Percentiles rank a stretch among this genome's conserved stretches.
These are phyloP conservation scores for Limtongozyma cylindracea DNA, from an alignment of 805 yeast genomes.

Conservation along the genomic window DNA sequence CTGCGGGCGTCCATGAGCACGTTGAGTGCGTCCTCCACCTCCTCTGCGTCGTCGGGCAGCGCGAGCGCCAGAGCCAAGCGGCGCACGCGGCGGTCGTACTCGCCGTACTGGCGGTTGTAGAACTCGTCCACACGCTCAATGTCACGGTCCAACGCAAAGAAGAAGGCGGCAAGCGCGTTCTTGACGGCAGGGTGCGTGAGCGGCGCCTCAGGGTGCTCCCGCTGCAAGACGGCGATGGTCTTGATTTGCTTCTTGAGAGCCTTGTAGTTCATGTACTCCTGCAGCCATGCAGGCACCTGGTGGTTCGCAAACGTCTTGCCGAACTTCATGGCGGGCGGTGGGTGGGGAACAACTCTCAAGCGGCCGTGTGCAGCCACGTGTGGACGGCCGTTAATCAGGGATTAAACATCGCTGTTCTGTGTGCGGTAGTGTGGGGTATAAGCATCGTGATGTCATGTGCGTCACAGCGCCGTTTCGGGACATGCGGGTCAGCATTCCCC, in stretches of 20 bases:
- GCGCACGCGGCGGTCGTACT: conserved; percentile 45
- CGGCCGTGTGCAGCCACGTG: too few species aligned
- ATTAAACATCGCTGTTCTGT: too few species aligned
- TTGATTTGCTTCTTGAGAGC: conserved; percentile 61
- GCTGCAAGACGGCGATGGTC: too few species aligned
- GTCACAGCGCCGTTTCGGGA: too few species aligned
- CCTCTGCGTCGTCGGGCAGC: conserved; percentile 15
- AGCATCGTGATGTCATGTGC: too few species aligned
- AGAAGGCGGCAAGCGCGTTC: conserved; percentile 33
- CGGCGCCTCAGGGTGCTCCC: too few species aligned
- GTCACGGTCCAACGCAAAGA: conserved; percentile 55
- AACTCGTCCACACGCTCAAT: conserved; percentile 64
- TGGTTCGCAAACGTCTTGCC: conserved; percentile 60
- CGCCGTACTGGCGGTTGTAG: conserved; percentile 45
- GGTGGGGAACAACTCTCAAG: background rate
- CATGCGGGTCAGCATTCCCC: too few species aligned
- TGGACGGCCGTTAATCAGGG: too few species aligned
- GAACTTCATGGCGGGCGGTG: conserved; percentile 33
- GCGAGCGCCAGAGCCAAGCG: conserved; percentile 14
- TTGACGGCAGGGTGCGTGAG: conserved; percentile 14
- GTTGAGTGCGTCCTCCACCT: conserved; percentile 13
- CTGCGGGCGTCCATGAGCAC: conserved; percentile 56
- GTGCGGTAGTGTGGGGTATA: too few species aligned
- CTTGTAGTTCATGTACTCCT: conserved; percentile 67
- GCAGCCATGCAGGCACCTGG: conserved; percentile 88